Evolutionary conservation across 495 filamentous ascomycete genomes (phyloP).

Genomic region (Hypoxylon trugodes): DNA sequence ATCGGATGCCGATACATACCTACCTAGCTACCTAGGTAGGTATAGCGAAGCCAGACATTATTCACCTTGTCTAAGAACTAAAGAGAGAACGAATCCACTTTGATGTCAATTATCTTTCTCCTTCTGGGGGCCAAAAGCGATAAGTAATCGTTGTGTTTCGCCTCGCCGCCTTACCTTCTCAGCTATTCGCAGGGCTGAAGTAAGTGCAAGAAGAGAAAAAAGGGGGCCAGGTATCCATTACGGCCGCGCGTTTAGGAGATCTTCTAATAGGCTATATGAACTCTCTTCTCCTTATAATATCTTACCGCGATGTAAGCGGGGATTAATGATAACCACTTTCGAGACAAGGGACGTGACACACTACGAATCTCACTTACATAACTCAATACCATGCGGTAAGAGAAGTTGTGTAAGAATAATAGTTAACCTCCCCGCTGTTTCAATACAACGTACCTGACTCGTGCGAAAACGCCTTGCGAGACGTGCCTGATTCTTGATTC

Average conservation of each 20-base stretch:
- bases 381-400: background rate
- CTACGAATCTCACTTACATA: conserved; percentile 4
- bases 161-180: conserved; percentile 2
- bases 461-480: background rate
- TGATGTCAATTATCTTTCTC: background rate
- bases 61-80: no score
- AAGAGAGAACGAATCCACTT: background rate
- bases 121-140: conserved; percentile 5
- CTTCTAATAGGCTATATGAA: background rate
- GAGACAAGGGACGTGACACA: background rate
- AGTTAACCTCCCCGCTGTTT: background rate
- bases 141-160: background rate
- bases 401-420: background rate
- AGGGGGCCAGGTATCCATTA: background rate
- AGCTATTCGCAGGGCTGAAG: conserved; percentile 23
- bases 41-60: background rate
- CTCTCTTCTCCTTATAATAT: background rate
- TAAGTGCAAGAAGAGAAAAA: background rate
- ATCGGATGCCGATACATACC: background rate
- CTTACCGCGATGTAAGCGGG: background rate
- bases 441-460: background rate
- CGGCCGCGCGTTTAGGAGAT: background rate
- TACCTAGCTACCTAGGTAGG: no score
- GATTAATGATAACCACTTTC: background rate
- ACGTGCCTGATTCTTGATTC: background rate